Base-by-base conservation (phyloP, 805 yeast species). In the Saccharomycopsis fermentans region DNA sequence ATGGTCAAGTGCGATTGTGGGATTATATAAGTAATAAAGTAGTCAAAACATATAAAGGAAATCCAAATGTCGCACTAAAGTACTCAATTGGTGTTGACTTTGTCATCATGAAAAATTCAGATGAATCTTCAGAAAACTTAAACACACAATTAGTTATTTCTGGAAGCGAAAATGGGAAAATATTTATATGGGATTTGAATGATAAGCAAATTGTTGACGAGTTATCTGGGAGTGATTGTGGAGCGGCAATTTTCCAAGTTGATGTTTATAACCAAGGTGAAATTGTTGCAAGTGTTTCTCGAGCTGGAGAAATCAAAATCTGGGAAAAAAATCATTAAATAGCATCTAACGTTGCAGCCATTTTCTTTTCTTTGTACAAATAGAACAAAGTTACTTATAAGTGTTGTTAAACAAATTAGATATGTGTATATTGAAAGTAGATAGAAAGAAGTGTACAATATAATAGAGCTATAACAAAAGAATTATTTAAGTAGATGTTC, bases 1-100 rank as follows among this genome's bases (percentile, higher is more conserved):
- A 90, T 69, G 96, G 96, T 2, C 73, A 77, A 3, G 73, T 90
- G 3, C 74, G 92, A 60, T 68, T 91, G 37, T 91, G 97, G 96
- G 94, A 90, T 70, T 90, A 87, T 70, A 81, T 88, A 80, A 78
- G 81, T 63, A 88, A 89, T 66, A 79, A 78, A 63, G 91, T 89
- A 26, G 86, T 89, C 36, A 88, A 90, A 68, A 88, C 96, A 0
- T 86, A 77, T 65, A 63, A 63, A 51, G 78, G 78, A 0, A 48
- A 17, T 4, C 32, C 17, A 2, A 19, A 29, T 21, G 67, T 81
- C n/a, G 70, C 79, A 55, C 82, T 77, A 61, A 81, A 80, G 62
- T 84, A 71, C 66, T 73, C 76, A 29, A 75, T 87, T 63, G 75
- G 80, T 8, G 69, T 84, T 1, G 72, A 74, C 14, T 86, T 86